These are phyloP conservation scores for Hymenoscyphus fraxineus DNA, from an alignment of 2,329 filamentous ascomycete genomes.

Conservation along the genomic window DNA sequence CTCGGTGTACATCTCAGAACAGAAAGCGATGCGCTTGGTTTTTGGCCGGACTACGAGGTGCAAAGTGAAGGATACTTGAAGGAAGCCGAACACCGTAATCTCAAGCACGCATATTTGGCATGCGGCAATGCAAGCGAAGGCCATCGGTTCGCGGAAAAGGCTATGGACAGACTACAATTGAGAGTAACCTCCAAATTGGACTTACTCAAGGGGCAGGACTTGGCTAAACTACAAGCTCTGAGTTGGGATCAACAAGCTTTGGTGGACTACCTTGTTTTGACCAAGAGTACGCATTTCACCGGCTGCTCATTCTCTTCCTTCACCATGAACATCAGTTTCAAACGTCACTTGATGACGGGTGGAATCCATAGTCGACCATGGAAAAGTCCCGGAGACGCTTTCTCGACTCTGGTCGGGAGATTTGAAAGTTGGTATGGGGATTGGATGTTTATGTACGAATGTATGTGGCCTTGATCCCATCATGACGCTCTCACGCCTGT, in stretches of 20 bases:
- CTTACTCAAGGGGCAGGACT: slow-evolving; percentile 39
- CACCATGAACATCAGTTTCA: slow-evolving; percentile 45
- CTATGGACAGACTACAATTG: slow-evolving; percentile 35
- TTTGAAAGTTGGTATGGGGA: slow-evolving; percentile 46
- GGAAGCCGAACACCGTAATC: slow-evolving; percentile 33
- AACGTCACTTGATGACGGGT: slow-evolving; percentile 41
- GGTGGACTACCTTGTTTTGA: slow-evolving; percentile 49
- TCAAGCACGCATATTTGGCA: slow-evolving; percentile 43
- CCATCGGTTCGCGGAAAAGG: slow-evolving; percentile 37
- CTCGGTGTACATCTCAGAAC: slow-evolving; percentile 47
- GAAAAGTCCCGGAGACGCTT: slow-evolving; percentile 41
- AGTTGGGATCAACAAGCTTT: slow-evolving; percentile 48
- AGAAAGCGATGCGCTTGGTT: slow-evolving; percentile 44
- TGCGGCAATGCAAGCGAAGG: slow-evolving; percentile 44
- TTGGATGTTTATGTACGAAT: slow-evolving; percentile 44
- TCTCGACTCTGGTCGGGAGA: slow-evolving; percentile 42
- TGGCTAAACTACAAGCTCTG: slow-evolving; percentile 36
- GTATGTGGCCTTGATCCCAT: slow-evolving; percentile 31
- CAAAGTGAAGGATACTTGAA: slow-evolving; percentile 42
- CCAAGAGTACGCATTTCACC: slow-evolving; percentile 41
- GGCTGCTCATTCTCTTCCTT: slow-evolving; percentile 48
- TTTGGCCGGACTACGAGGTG: slow-evolving; percentile 44
- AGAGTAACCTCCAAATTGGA: slow-evolving; percentile 43
- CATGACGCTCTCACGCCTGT: neutral
- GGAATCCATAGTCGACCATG: slow-evolving; percentile 38